Percentiles rank a stretch among this genome's conserved stretches.
phyloP scores from a whole-genome alignment of 441 rosid species.

The Eutrema salsugineum region DNA sequence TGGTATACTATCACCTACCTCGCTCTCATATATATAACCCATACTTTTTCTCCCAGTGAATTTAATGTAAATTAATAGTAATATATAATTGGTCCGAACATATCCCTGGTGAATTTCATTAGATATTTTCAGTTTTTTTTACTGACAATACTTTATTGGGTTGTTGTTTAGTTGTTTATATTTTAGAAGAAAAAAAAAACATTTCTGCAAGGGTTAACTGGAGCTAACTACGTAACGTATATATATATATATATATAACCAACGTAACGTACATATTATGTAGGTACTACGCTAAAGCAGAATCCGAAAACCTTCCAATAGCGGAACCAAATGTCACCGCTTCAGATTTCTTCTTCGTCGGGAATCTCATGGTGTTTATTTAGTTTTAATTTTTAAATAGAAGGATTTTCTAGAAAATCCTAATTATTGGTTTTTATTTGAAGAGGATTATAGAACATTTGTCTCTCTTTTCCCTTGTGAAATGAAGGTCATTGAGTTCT shows the following conservation, averaged over 20 bases:
- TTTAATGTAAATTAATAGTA: neutral
- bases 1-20: conserved; percentile 11
- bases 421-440: neutral
- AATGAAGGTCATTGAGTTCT: neutral
- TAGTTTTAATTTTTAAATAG: no score
- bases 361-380: neutral
- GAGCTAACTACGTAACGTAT: no score
- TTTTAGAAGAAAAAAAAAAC: no score
- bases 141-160: neutral
- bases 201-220: neutral
- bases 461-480: neutral
- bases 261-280: neutral
- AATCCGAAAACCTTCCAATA: neutral
- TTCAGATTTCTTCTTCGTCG: neutral
- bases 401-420: neutral
- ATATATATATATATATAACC: no score
- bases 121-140: neutral
- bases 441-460: no score
- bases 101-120: neutral
- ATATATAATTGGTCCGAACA: neutral
- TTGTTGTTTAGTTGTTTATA: neutral
- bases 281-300: neutral
- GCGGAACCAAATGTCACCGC: neutral
- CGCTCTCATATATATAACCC: conserved; percentile 9
- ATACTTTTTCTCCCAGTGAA: neutral